Evolutionary conservation across 1,139 yeast species (phyloP), one percentile per base, ranked within the genome.

Genomic region (Nakaseomyces sp.): DNA sequence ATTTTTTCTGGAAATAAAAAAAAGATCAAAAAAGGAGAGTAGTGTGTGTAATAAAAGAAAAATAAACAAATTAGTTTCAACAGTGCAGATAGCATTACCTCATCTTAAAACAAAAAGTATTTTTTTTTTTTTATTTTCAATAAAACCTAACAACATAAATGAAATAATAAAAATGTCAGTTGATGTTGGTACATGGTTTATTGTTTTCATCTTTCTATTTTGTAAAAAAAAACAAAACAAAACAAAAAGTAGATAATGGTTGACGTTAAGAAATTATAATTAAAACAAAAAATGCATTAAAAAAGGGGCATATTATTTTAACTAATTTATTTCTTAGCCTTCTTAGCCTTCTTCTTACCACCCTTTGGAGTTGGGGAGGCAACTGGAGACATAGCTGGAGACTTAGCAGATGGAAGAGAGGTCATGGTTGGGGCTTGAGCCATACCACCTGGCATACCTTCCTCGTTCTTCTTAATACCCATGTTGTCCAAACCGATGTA

Each of bases 401-500:
- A 32, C 36, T 32, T 32, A n/a, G 36, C 24, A 8, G 24, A 13
- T 8, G 38, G 18, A 13, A 10, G 32, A 10, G 38, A 13, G 28
- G 26, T 4, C 38, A 35, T 35, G 38, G 38, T 35, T n/a, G 17
- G 17, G 18, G 38, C 16, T 7, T 20, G 26, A 16, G 38, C 18
- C 38, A 35, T 35, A 22, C 37, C 37, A 19, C 25, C 37, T 26
- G 29, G 29, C 18, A 30, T 5, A 15, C 24, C 36, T 22, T 35
- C 38, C 5, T 20, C 38, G 24, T 15, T 13, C 18, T 20, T 20
- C 18, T 20, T 35, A 28, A 7, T 20, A 12, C 38, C 38, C 38
- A 35, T 35, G 38, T 35, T 35, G 18, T 54, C 57, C 19, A 50
- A 13, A 43, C 58, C 57, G 31, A 56, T 42, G 50, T 53, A 52